Evolutionary conservation across 441 rosid genomes (phyloP).

Genomic region (Cnidoscolus chayamansa): DNA sequence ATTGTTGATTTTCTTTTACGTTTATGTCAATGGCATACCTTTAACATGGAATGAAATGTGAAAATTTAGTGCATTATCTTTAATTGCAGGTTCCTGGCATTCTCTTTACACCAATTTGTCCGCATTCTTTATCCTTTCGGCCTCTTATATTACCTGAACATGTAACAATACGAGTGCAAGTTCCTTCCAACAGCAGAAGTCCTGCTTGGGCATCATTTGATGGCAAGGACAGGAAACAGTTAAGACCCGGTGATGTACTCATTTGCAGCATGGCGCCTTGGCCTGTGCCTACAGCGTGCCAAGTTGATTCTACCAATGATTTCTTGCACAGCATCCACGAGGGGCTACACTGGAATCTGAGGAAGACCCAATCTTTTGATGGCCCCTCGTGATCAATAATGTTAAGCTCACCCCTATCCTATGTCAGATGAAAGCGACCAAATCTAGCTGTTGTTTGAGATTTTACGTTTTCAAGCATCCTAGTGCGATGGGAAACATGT

Average conservation of each 20-base stretch:
- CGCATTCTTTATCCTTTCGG: conserved; percentile 94
- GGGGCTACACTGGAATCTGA: conserved; percentile 92
- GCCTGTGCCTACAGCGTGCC: conserved; percentile 97
- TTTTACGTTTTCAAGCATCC: not conserved
- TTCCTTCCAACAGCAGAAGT: conserved; percentile 90
- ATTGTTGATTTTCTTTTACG: not conserved
- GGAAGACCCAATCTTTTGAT: conserved; percentile 78
- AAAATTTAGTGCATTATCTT: not conserved
- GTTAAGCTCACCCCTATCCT: not conserved
- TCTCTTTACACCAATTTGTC: conserved; percentile 96
- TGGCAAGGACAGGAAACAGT: conserved; percentile 81
- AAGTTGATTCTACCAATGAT: conserved; percentile 73
- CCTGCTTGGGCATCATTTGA: conserved; percentile 96
- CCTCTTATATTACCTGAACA: conserved; percentile 96
- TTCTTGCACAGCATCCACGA: conserved; percentile 91
- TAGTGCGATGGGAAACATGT: not conserved
- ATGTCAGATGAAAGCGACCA: conserved; percentile 8
- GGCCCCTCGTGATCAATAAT: conserved; percentile 60
- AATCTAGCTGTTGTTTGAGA: not conserved
- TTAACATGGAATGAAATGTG: not conserved
- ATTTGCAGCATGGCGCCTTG: conserved; percentile 98
- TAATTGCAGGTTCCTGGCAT: conserved; percentile 88
- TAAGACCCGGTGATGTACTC: conserved; percentile 85
- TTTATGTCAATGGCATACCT: not conserved
- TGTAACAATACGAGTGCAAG: conserved; percentile 72